Conservation (phyloP, 495 filamentous ascomycete genomes). For the Xylaria scruposa region DNA sequence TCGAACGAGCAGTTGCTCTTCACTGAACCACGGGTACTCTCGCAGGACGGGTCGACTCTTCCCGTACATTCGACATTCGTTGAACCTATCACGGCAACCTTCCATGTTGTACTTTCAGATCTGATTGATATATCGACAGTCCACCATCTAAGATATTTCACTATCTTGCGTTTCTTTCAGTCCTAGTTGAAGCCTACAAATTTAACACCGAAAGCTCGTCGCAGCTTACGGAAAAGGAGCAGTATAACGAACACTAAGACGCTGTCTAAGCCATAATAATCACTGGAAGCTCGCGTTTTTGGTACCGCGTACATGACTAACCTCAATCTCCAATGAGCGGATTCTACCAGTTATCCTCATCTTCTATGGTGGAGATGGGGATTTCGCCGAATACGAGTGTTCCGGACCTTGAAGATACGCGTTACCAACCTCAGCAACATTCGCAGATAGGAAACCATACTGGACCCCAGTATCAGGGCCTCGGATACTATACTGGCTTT, state of each 20-base stretch:
- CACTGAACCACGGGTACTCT: constrained; percentile 7
- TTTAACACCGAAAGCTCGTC: constrained; percentile 1
- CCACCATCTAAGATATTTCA: not conserved
- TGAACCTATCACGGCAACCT: constrained; percentile 8
- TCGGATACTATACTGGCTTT: constrained; percentile 55
- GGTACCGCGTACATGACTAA: constrained; percentile 1
- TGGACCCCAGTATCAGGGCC: constrained; percentile 49
- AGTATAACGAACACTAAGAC: constrained; percentile 20
- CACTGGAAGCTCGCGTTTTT: not conserved
- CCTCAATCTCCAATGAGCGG: constrained; percentile 50
- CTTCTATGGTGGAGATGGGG: constrained; percentile 53
- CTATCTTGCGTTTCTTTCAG: not conserved
- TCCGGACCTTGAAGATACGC: constrained; percentile 47
- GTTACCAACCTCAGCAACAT: constrained; percentile 44
- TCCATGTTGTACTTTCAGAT: not conserved
- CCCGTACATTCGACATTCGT: not conserved
- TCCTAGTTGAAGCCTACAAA: not conserved
- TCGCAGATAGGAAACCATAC: constrained; percentile 38
- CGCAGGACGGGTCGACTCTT: constrained; percentile 6
- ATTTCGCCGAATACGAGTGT: constrained; percentile 43
- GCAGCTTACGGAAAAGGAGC: not conserved
- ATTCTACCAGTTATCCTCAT: constrained; percentile 55
- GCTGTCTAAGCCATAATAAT: not conserved
- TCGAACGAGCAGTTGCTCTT: constrained; percentile 13
- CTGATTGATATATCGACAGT: not conserved